Percentiles rank a stretch among this genome's conserved stretches.
These are phyloP conservation scores for Oryza meridionalis DNA, from an alignment of 176 grass and related monocot species.

Conservation along the genomic window DNA sequence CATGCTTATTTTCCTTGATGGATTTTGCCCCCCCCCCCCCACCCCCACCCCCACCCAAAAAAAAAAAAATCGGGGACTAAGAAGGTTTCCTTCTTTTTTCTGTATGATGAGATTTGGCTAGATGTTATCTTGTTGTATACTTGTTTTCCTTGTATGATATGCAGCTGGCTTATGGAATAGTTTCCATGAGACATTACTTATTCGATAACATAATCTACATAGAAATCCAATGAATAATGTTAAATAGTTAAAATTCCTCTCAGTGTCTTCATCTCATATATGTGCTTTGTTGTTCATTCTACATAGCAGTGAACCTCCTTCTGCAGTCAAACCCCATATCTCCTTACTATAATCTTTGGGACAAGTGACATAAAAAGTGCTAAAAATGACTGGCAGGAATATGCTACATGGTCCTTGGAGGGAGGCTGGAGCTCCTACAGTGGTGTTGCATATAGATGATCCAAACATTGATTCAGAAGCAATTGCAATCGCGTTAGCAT, in stretches of 20 bases:
- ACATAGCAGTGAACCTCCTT: conserved; percentile 1
- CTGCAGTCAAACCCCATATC: conserved; percentile 10
- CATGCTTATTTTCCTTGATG: background rate
- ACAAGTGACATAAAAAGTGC: background rate
- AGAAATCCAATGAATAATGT: background rate
- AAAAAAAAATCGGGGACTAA: background rate
- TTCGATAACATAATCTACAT: conserved; percentile 8
- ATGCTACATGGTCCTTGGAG: conserved; percentile 99
- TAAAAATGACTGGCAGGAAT: conserved; percentile 65
- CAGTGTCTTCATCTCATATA: background rate
- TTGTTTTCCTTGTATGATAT: background rate
- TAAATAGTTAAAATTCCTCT: background rate
- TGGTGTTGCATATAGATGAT: conserved; percentile 88
- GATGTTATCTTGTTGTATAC: background rate
- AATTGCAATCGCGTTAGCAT: conserved; percentile 76
- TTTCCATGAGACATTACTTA: background rate
- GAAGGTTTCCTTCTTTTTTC: background rate
- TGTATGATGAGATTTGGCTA: background rate
- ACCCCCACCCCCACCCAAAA: too few relatives aligned
- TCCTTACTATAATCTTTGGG: background rate
- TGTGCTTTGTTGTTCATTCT: background rate
- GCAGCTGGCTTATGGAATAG: background rate
- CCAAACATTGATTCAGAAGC: conserved; percentile 92
- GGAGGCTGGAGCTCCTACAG: conserved; percentile 82
- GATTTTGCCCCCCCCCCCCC: background rate